Evolutionary conservation across 805 yeast species (phyloP).

Genomic region (Metschnikowia gruessii): DNA sequence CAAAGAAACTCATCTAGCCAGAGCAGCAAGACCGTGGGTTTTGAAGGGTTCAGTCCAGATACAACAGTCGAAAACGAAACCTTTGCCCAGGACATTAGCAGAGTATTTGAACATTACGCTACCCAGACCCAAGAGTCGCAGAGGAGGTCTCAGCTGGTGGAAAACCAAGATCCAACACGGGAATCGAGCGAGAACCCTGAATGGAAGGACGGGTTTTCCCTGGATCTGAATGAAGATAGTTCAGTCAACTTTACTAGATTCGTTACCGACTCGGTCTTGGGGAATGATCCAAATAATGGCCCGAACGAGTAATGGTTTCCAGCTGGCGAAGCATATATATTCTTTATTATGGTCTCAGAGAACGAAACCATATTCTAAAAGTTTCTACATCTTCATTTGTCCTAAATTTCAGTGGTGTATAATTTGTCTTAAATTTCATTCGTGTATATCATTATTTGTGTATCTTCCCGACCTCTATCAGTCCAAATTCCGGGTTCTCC

Average conservation of each 20-base stretch:
- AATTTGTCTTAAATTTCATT: neutral
- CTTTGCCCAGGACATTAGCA: slow-evolving; percentile 10
- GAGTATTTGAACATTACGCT: slow-evolving; percentile 12
- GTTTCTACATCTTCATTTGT: neutral
- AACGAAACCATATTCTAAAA: too few relatives aligned
- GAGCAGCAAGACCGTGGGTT: neutral
- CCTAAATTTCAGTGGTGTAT: neutral
- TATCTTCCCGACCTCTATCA: too few relatives aligned
- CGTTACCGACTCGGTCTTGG: neutral
- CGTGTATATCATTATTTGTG: too few relatives aligned
- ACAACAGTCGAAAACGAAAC: slow-evolving; percentile 11
- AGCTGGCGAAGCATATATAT: too few relatives aligned
- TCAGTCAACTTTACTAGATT: slow-evolving; percentile 4
- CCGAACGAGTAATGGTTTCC: too few relatives aligned
- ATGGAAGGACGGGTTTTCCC: slow-evolving; percentile 3
- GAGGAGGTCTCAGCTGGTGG: neutral
- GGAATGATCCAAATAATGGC: neutral
- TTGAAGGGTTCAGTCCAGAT: slow-evolving; percentile 15
- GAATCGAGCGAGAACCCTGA: neutral
- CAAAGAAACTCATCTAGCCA: neutral
- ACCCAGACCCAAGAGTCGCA: slow-evolving; percentile 12
- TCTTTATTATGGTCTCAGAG: too few relatives aligned
- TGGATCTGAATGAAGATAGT: slow-evolving; percentile 7
- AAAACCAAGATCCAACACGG: neutral
- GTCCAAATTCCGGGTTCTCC: too few relatives aligned